Percentiles rank a stretch among this genome's conserved stretches.
Conservation (phyloP, 495 filamentous ascomycete genomes). For the Aspergillus saccharolyticus region DNA sequence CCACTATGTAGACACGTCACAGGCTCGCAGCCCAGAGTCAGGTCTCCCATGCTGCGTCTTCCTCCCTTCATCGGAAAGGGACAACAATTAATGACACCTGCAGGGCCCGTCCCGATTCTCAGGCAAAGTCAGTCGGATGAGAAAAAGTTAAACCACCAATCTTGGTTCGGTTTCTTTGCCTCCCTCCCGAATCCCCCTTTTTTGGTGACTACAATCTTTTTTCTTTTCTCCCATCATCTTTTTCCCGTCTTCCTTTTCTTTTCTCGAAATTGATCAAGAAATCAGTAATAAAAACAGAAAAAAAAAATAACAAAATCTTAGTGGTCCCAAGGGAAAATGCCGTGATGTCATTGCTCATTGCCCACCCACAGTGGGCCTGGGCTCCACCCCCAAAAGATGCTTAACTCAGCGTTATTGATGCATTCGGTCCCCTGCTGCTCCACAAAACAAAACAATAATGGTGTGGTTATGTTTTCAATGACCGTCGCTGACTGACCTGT, state of each 20-base stretch:
- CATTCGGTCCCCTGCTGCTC: conserved; percentile 22
- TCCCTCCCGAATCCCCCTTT: neutral
- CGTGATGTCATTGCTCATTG: conserved; percentile 13
- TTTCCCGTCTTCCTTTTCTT: neutral
- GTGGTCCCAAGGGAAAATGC: neutral
- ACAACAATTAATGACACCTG: neutral
- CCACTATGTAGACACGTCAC: neutral
- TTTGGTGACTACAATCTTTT: neutral
- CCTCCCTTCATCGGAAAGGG: neutral
- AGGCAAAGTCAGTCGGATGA: neutral
- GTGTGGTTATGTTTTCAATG: conserved; percentile 11
- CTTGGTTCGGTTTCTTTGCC: neutral
- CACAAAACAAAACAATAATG: conserved; percentile 13
- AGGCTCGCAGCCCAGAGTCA: neutral
- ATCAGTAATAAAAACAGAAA: neutral
- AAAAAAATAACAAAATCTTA: neutral
- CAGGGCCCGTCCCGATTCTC: conserved; percentile 1
- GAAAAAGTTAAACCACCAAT: neutral
- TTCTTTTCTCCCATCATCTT: neutral
- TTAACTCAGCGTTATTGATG: conserved; percentile 33
- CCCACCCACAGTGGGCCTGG: conserved; percentile 6
- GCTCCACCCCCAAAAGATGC: conserved; percentile 20
- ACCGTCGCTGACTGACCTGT: neutral
- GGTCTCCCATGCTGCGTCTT: neutral
- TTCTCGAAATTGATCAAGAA: neutral